Evolutionary conservation across 176 grass and related monocot species (phyloP).

Genomic region (Oryza glumipatula): DNA sequence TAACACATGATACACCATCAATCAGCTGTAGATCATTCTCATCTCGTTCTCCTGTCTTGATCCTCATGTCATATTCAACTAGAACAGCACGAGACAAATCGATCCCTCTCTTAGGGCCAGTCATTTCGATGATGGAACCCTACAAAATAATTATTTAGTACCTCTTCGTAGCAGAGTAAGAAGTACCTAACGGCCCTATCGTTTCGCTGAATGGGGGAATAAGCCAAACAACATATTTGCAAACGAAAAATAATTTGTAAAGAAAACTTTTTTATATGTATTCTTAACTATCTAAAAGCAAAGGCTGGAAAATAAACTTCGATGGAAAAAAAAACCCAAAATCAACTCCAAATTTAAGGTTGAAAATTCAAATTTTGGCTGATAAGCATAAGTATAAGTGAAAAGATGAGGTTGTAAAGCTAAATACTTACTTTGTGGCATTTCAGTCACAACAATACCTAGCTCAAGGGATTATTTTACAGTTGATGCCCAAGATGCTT

Average conservation of each 20-base stretch:
- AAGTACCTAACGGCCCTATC: background rate
- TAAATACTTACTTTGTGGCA: background rate
- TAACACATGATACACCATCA: background rate
- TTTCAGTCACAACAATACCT: background rate
- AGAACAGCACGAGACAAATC: background rate
- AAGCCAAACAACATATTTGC: no score
- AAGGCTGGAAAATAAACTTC: no score
- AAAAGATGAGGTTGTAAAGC: background rate
- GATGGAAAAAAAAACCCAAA: no score
- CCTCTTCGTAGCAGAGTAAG: background rate
- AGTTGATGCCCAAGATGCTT: background rate
- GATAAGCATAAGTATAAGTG: no score
- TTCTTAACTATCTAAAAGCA: no score
- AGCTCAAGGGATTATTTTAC: conserved; percentile 1
- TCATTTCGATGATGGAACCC: conserved; percentile 28
- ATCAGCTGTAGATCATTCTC: conserved; percentile 30
- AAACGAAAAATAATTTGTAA: no score
- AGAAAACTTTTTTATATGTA: no score
- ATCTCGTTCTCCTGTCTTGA: conserved; percentile 12
- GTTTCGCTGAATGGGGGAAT: no score
- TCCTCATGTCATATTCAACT: conserved; percentile 28
- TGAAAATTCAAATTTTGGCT: no score
- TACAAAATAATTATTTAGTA: conserved; percentile 25
- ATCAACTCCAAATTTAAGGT: no score
- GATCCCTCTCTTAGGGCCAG: conserved; percentile 36